Conservation (phyloP, 352 stramenopile genomes). For the Halophytophthora polymorphica region DNA sequence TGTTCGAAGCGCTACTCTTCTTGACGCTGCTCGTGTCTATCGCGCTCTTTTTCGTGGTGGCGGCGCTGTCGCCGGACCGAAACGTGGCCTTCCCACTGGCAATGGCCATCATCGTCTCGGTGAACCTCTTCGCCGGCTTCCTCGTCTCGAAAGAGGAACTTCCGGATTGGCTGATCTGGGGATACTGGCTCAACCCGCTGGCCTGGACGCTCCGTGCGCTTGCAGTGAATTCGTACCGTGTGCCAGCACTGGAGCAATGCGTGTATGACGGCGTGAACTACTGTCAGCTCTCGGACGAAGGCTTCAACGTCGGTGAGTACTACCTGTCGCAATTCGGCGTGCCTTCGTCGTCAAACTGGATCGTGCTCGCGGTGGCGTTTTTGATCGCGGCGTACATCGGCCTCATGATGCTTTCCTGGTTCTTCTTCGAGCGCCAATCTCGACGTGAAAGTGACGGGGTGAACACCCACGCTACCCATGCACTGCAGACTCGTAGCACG, state of each 20-base stretch:
- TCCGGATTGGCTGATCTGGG: slow-evolving; percentile 36
- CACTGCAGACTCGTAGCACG: background rate
- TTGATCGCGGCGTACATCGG: slow-evolving; percentile 3
- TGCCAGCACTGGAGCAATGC: slow-evolving; percentile 4
- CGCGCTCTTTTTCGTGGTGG: slow-evolving; percentile 24
- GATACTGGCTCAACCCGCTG: slow-evolving; percentile 55
- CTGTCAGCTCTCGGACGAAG: slow-evolving; percentile 9
- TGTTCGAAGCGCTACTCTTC: slow-evolving; percentile 57
- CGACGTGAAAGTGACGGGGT: slow-evolving; percentile 5
- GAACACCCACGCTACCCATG: background rate
- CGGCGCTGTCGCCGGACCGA: slow-evolving; percentile 18
- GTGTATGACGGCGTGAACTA: slow-evolving; percentile 30
- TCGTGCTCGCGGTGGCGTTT: background rate
- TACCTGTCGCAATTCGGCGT: slow-evolving; percentile 35
- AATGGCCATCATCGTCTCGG: slow-evolving; percentile 23
- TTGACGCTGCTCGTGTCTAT: slow-evolving; percentile 25
- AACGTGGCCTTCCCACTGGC: slow-evolving; percentile 33
- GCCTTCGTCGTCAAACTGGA: slow-evolving; percentile 2
- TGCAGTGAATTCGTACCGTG: slow-evolving; percentile 34
- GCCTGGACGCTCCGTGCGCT: slow-evolving; percentile 35
- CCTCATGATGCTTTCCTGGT: slow-evolving; percentile 11
- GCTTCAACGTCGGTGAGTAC: slow-evolving; percentile 24
- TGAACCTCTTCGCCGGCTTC: slow-evolving; percentile 42
- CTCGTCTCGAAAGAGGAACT: slow-evolving; percentile 30
- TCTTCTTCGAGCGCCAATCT: slow-evolving; percentile 14